Conservation (phyloP, 139 green algal species). For the Marvania coccoides region DNA sequence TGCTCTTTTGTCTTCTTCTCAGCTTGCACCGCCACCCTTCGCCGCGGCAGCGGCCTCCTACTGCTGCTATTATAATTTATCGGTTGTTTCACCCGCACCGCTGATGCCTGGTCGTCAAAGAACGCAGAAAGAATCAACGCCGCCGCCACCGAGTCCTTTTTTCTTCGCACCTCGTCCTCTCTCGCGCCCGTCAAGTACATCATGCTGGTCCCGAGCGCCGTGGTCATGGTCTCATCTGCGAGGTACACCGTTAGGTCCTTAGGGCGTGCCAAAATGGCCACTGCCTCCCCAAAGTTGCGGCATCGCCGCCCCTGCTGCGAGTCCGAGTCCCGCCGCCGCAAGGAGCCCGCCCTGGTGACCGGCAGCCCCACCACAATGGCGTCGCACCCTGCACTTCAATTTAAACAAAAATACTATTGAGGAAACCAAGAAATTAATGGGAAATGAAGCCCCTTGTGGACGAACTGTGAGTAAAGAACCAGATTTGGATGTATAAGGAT, state of each 20-base stretch:
- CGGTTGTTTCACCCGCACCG: constrained; percentile 8
- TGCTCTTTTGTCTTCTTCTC: no score
- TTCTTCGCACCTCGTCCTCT: background rate
- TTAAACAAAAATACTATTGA: background rate
- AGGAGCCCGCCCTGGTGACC: constrained; percentile 7
- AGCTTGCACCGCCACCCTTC: no score
- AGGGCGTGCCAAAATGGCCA: background rate
- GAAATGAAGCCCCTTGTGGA: no score
- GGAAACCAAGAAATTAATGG: background rate
- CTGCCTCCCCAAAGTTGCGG: constrained; percentile 19
- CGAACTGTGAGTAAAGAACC: background rate
- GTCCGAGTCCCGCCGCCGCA: constrained; percentile 7
- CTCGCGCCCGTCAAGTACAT: background rate
- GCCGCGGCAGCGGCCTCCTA: no score
- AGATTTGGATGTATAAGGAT: background rate
- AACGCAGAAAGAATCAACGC: constrained; percentile 23
- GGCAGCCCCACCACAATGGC: constrained; percentile 25
- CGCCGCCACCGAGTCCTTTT: constrained; percentile 24
- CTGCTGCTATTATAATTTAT: no score
- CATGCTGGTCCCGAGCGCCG: background rate
- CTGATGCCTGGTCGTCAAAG: constrained; percentile 10
- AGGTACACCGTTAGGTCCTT: constrained; percentile 6
- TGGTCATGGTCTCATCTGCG: constrained; percentile 7
- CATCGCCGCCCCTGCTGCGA: constrained; percentile 33
- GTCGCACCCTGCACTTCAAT: constrained; percentile 10